Conservation (phyloP, 2,329 filamentous ascomycete species). For the Pseudogymnoascus sp. region DNA sequence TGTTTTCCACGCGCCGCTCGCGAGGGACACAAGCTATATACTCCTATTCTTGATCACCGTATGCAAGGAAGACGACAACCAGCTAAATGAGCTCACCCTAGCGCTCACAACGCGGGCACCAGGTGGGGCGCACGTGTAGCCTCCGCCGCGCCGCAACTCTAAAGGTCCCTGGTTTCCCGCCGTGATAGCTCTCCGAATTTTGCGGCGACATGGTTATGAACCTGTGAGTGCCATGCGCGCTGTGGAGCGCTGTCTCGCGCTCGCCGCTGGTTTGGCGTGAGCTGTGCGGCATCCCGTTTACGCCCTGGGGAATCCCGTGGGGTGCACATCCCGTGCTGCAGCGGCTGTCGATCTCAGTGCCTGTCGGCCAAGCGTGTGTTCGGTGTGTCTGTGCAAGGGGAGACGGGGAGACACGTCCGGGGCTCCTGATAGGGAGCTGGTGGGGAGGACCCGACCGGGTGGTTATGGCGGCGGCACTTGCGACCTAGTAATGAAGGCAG, state of each 20-base stretch:
- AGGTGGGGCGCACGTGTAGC: constrained; percentile 4
- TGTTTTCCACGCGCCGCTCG: background rate
- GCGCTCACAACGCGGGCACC: background rate
- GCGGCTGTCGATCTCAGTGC: constrained; percentile 5
- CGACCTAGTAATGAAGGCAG: background rate
- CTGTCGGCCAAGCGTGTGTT: background rate
- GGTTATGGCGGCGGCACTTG: background rate
- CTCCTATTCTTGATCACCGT: background rate
- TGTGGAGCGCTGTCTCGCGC: constrained; percentile 1
- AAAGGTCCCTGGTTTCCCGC: background rate
- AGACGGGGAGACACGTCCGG: background rate
- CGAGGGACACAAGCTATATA: constrained; percentile 13
- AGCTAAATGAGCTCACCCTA: constrained; percentile 2
- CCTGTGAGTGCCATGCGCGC: background rate
- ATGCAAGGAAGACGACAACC: background rate
- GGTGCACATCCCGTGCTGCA: background rate
- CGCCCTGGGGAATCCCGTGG: background rate
- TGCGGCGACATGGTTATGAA: background rate
- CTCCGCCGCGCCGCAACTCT: constrained; percentile 3
- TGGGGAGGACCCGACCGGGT: background rate
- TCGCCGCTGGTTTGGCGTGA: background rate
- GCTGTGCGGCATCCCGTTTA: background rate
- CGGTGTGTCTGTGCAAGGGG: background rate
- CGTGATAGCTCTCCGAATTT: background rate
- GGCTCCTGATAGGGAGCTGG: background rate